phyloP scores from a whole-genome alignment of 1,284 basidiomycete species.

The Tausonia pullulans region DNA sequence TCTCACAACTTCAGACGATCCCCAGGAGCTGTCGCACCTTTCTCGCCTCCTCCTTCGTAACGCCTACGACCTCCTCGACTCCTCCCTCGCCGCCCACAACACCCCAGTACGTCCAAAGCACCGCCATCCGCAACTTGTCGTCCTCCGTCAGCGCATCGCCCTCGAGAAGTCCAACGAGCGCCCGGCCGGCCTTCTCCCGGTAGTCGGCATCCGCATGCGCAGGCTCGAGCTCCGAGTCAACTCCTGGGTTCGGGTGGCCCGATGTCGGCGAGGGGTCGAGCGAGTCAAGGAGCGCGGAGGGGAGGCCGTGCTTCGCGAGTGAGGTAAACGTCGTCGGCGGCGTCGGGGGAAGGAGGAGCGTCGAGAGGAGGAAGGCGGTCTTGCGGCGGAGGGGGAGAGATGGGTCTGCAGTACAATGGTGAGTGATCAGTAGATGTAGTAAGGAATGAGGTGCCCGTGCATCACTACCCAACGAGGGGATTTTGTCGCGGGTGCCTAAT shows the following conservation, averaged over 20 bases:
- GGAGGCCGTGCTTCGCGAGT: slow-evolving; percentile 40
- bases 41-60: slow-evolving; percentile 22
- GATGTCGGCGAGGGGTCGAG: slow-evolving; percentile 35
- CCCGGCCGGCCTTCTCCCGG: slow-evolving; percentile 65
- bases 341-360: slow-evolving; percentile 54
- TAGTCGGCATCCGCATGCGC: slow-evolving; percentile 68
- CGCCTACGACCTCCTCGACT: slow-evolving; percentile 22
- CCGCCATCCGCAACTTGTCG: slow-evolving; percentile 28
- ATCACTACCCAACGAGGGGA: no score
- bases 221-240: slow-evolving; percentile 38
- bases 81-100: slow-evolving; percentile 17
- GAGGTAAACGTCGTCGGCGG: slow-evolving; percentile 35
- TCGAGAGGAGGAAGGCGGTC: slow-evolving; percentile 68
- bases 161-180: slow-evolving; percentile 34
- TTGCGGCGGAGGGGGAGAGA: slow-evolving; percentile 71
- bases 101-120: slow-evolving; percentile 27
- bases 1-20: neutral
- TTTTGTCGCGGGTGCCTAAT: no score
- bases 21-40: slow-evolving; percentile 16
- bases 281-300: slow-evolving; percentile 36
- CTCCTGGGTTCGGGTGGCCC: slow-evolving; percentile 38
- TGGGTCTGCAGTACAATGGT: slow-evolving; percentile 46
- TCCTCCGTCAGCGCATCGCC: slow-evolving; percentile 25
- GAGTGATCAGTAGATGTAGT: slow-evolving; percentile 4
- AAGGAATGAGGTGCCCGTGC: neutral